phyloP scores from a whole-genome alignment of 2,329 filamentous ascomycete genomes.

The Colletotrichum orbiculare region DNA sequence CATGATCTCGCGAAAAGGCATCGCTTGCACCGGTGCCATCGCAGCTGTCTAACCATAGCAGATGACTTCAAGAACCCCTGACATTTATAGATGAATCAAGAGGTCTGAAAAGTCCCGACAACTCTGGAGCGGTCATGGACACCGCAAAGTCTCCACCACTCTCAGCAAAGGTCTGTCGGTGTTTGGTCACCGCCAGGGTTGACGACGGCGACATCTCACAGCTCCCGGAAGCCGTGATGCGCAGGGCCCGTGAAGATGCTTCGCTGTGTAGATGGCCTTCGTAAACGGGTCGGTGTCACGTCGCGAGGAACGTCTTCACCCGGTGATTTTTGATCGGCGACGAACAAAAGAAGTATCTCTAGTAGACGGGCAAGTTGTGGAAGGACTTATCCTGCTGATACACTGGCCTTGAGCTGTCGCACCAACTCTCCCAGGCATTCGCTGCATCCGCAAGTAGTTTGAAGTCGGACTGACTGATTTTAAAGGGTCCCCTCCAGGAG shows the following conservation, averaged over 20 bases:
- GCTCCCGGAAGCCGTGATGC: not conserved
- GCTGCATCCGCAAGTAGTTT: too few relatives aligned
- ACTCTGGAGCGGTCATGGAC: constrained; percentile 42
- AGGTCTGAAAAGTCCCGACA: constrained; percentile 51
- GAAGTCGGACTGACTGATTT: too few relatives aligned
- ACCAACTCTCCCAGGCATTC: too few relatives aligned
- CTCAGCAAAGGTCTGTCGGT: constrained; percentile 40
- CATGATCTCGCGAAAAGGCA: not conserved
- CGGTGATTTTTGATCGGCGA: too few relatives aligned
- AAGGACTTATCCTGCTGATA: too few relatives aligned
- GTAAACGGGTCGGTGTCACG: constrained; percentile 41
- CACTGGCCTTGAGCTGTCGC: too few relatives aligned
- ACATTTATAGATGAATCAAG: not conserved
- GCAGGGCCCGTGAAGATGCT: constrained; percentile 32
- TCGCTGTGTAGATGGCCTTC: constrained; percentile 39
- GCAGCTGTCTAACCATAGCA: constrained; percentile 11
- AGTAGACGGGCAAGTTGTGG: too few relatives aligned
- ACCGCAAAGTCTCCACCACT: constrained; percentile 44
- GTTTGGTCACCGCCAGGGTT: constrained; percentile 43
- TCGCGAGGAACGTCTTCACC: constrained; percentile 40
- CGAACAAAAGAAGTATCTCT: too few relatives aligned
- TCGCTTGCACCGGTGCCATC: constrained; percentile 12
- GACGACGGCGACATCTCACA: not conserved
- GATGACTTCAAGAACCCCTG: too few relatives aligned
- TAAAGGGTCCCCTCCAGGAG: too few relatives aligned